These are phyloP conservation scores for Solanum hybrid DNA, from an alignment of 305 asterid species.

Conservation along the genomic window DNA sequence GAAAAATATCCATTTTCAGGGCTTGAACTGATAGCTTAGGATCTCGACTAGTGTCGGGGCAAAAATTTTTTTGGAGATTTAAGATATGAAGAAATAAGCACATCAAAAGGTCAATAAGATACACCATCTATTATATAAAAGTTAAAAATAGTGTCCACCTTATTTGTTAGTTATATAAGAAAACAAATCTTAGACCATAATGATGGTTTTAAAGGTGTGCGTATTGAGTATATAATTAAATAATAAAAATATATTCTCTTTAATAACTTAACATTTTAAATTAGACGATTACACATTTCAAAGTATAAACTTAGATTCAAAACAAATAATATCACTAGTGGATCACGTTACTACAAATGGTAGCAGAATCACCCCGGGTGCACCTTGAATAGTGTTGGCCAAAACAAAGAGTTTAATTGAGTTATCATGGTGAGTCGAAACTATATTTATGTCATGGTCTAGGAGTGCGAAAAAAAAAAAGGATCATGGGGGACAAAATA, in stretches of 20 bases:
- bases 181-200: not conserved
- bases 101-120: too few relatives aligned
- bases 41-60: not conserved
- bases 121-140: too few relatives aligned
- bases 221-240: too few relatives aligned
- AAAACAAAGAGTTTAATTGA: not conserved
- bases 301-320: accelerated
- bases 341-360: too few relatives aligned
- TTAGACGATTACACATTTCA: too few relatives aligned
- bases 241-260: too few relatives aligned
- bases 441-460: not conserved
- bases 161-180: not conserved
- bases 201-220: not conserved
- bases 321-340: too few relatives aligned
- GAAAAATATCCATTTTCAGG: not conserved
- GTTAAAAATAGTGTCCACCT: not conserved
- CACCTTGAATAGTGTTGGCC: not conserved
- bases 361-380: not conserved
- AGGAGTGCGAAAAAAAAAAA: too few relatives aligned
- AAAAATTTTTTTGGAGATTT: too few relatives aligned
- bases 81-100: not conserved
- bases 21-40: not conserved
- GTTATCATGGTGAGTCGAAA: not conserved
- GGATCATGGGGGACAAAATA: not conserved
- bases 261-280: not conserved